Evolutionary conservation across 2,329 filamentous ascomycete species (phyloP).

Genomic region (Calonectria leucothoes): DNA sequence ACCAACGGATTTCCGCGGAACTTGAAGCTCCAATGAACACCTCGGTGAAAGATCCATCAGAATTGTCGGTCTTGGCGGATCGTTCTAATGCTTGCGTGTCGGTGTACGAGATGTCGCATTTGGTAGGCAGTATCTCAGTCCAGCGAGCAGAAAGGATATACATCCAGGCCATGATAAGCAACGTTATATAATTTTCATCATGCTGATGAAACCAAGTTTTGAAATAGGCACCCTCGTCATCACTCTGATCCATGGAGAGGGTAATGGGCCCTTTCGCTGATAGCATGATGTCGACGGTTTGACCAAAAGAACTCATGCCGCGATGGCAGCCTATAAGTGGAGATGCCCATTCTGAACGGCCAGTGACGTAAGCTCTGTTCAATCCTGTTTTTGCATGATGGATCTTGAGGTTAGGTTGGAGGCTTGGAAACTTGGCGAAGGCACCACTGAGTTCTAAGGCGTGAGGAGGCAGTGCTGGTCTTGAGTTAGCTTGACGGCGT

Average conservation of each 20-base stretch:
- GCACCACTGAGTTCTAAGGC: background rate
- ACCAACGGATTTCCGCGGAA: slow-evolving; percentile 11
- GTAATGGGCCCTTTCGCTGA: background rate
- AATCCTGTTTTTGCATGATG: background rate
- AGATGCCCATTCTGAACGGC: background rate
- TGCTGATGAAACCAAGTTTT: background rate
- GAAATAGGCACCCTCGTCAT: background rate
- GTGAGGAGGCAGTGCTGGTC: background rate
- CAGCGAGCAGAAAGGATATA: background rate
- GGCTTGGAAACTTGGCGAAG: background rate
- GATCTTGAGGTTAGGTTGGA: background rate
- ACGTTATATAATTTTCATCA: background rate
- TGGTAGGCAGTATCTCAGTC: background rate
- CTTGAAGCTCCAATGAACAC: background rate
- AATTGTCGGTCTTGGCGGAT: background rate
- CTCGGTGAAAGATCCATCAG: background rate
- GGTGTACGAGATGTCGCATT: background rate
- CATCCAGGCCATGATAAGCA: background rate
- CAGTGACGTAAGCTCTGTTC: background rate
- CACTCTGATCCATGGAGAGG: background rate
- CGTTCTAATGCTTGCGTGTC: background rate
- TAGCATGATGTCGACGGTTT: background rate
- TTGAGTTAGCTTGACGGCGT: background rate
- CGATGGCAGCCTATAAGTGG: background rate
- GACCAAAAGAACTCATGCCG: background rate